phyloP scores from a whole-genome alignment of 2,329 filamentous ascomycete genomes.

The Epichloe gansuensis region DNA sequence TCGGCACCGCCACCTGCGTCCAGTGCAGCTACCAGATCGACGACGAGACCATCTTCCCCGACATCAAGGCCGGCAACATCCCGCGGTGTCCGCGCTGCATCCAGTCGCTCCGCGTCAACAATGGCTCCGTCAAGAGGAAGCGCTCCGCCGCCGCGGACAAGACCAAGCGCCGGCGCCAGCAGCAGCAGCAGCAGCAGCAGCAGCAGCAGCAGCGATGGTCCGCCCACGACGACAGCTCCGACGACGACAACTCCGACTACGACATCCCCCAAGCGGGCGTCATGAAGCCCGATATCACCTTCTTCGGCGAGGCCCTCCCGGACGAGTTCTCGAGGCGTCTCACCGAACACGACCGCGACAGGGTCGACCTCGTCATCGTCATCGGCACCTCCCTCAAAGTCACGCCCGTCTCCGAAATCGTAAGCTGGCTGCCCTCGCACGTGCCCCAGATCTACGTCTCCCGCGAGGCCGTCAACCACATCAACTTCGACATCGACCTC shows the following conservation, averaged over 20 bases:
- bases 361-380: constrained; percentile 81
- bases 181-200: background rate
- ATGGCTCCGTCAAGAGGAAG: constrained; percentile 24
- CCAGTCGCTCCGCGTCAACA: constrained; percentile 29
- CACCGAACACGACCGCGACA: constrained; percentile 65
- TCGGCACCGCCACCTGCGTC: constrained; percentile 81
- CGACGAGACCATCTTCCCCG: constrained; percentile 66
- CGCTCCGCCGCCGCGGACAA: constrained; percentile 24
- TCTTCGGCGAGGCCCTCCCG: constrained; percentile 87
- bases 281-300: constrained; percentile 97
- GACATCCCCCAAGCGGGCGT: constrained; percentile 56
- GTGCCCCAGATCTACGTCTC: constrained; percentile 88
- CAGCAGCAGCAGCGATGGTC: constrained; percentile 15
- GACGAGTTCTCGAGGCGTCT: constrained; percentile 71
- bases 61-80: constrained; percentile 63
- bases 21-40: constrained; percentile 63
- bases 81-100: constrained; percentile 66
- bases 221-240: constrained; percentile 27
- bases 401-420: constrained; percentile 84
- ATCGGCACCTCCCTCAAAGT: constrained; percentile 96
- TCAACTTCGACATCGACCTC: constrained; percentile 92
- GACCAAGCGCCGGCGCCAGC: constrained; percentile 15
- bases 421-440: constrained; percentile 61
- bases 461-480: constrained; percentile 69
- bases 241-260: constrained; percentile 36